Evolutionary conservation across 345 rosid species (phyloP), one percentile per base, ranked within the genome.

Genomic region (Anacardium occidentale): DNA sequence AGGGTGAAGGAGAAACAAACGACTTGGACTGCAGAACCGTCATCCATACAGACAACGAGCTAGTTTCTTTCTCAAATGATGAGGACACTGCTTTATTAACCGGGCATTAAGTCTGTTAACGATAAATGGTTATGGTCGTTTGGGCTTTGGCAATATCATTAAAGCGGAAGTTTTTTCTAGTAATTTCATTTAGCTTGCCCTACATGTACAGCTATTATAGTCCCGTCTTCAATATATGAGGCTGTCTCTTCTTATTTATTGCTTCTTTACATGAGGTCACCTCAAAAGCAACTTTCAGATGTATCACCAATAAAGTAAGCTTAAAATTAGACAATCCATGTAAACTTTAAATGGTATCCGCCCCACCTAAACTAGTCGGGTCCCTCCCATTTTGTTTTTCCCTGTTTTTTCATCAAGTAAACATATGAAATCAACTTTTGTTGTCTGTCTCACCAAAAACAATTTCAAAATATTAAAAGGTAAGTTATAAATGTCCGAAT

Each of bases 1-100:
- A 87, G 93, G 80, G 80, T 47, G 93, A 83, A 76, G 79, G 80
- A 29, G 89, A 82, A 81, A 78, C 77, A 32, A 85, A 79, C 66
- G 85, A 80, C 62, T 75, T 83, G 0, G 88, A 81, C 62, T 66
- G 80, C 40, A 84, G 88, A 67, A 75, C 74, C 59, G 77, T 78
- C n/a, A 53, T 78, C 50, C 82, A 81, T 64, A 66, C 84, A 42
- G 76, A 83, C 62, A 79, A 72, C 76, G 82, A 68, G 40, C 68
- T 79, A 67, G 81, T 82, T 76, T 51, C 76, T 69, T 85, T 81
- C 51, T 62, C 87, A 3, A 86, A 80, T 69, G 86, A 79, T 25
- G 90, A 83, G 56, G 79, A 74, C 55, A 70, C 83, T 13, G 76
- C 84, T 44, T 63, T 82, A 48, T 79, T 87, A 65, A 64, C 78